phyloP scores from a whole-genome alignment of 2,329 filamentous ascomycete species.

The Ustilaginoidea virens region DNA sequence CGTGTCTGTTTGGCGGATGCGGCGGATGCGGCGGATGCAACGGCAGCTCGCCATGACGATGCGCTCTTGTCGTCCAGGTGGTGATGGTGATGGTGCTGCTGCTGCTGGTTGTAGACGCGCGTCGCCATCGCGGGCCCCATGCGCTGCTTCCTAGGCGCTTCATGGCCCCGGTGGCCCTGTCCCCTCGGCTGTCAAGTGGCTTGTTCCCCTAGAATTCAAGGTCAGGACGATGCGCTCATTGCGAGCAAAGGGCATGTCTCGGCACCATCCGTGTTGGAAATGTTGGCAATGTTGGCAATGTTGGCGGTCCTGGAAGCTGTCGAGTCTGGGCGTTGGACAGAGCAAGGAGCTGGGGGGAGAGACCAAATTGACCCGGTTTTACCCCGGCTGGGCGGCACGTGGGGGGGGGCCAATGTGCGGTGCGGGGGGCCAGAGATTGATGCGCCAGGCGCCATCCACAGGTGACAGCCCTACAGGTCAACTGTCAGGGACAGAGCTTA shows the following conservation, averaged over 20 bases:
- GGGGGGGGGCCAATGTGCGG: not conserved
- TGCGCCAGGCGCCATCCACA: slow-evolving; percentile 1
- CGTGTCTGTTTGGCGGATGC: slow-evolving; percentile 3
- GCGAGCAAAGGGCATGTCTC: slow-evolving; percentile 1
- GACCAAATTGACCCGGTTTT: no score
- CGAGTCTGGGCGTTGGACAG: no score
- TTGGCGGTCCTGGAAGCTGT: no score
- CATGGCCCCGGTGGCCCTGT: slow-evolving; percentile 13
- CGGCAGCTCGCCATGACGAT: no score
- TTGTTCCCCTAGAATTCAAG: no score
- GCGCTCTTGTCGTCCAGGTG: no score
- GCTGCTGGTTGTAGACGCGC: slow-evolving; percentile 1
- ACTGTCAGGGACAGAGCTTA: no score
- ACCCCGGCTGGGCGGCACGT: not conserved
- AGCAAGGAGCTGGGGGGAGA: no score
- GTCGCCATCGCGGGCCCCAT: slow-evolving; percentile 13
- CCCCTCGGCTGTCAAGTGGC: slow-evolving; percentile 4
- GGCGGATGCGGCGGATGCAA: not conserved
- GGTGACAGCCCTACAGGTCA: no score
- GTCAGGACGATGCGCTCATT: slow-evolving; percentile 5
- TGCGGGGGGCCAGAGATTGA: not conserved
- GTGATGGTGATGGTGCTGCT: not conserved
- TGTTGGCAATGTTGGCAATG: no score
- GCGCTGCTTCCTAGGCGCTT: slow-evolving; percentile 14
- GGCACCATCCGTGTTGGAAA: no score